phyloP scores from a whole-genome alignment of 495 filamentous ascomycete species.

The Aspergillus conjunctus region DNA sequence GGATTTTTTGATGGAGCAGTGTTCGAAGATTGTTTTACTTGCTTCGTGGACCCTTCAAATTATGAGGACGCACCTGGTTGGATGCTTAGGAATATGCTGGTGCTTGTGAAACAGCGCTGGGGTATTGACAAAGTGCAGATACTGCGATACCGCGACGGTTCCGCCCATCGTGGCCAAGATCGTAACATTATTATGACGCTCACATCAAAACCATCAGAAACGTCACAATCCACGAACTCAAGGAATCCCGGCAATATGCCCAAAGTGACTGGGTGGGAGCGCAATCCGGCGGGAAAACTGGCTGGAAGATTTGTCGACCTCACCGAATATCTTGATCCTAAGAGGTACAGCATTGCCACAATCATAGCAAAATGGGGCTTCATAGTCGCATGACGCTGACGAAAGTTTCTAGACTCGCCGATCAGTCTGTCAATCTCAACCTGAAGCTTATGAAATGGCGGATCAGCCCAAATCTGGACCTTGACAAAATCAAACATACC shows the following conservation, averaged over 20 bases:
- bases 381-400: too few species aligned
- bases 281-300: conserved; percentile 73
- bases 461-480: conserved; percentile 82
- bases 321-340: conserved; percentile 88
- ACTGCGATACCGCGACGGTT: conserved; percentile 86
- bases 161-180: conserved; percentile 70
- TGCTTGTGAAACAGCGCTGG: conserved; percentile 83
- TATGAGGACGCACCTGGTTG: conserved; percentile 84
- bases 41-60: conserved; percentile 90
- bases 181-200: conserved; percentile 78
- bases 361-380: too few species aligned
- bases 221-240: conserved; percentile 26
- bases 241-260: conserved; percentile 57
- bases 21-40: conserved; percentile 72
- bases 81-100: conserved; percentile 87
- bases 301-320: conserved; percentile 75
- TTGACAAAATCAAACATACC: conserved; percentile 86
- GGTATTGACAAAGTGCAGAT: conserved; percentile 75
- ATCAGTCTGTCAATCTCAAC: conserved; percentile 96
- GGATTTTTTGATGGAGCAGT: conserved; percentile 79
- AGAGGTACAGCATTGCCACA: conserved; percentile 43
- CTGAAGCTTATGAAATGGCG: conserved; percentile 99
- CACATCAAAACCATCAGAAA: conserved; percentile 47
- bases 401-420: conserved; percentile 62
- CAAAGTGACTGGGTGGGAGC: conserved; percentile 94